Conservation (phyloP, 2,329 filamentous ascomycete genomes). For the Mycosphaerella sp. region DNA sequence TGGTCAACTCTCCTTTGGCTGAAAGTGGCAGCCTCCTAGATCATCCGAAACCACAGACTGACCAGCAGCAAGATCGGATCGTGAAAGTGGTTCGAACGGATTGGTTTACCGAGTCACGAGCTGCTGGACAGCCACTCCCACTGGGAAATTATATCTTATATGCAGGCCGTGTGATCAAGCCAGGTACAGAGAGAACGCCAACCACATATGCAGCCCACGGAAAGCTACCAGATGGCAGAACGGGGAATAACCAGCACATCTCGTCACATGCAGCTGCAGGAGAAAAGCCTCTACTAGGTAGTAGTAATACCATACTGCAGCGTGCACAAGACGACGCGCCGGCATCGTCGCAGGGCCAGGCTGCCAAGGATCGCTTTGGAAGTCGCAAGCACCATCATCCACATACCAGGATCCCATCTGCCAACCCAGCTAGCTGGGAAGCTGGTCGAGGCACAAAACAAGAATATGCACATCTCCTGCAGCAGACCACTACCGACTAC, state of each 20-base stretch:
- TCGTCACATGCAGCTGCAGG: conserved; percentile 2
- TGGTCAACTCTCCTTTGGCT: neutral
- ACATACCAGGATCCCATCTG: conserved; percentile 14
- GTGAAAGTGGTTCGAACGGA: conserved; percentile 48
- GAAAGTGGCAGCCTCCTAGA: neutral
- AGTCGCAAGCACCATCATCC: conserved; percentile 22
- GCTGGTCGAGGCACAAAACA: conserved; percentile 29
- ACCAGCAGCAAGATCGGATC: conserved; percentile 24
- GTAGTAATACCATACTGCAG: conserved; percentile 38
- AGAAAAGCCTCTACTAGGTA: conserved; percentile 2
- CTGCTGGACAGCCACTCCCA: conserved; percentile 40
- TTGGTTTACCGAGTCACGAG: conserved; percentile 49
- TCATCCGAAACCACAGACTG: neutral
- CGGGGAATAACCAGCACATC: conserved; percentile 12
- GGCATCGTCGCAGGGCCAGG: neutral
- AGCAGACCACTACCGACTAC: conserved; percentile 70
- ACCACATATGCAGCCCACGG: conserved; percentile 7
- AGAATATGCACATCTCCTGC: conserved; percentile 47
- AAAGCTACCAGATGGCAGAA: conserved; percentile 9
- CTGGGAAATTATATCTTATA: conserved; percentile 48
- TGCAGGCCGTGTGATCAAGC: conserved; percentile 41
- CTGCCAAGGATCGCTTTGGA: conserved; percentile 22
- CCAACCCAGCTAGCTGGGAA: conserved; percentile 24
- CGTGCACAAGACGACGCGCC: conserved; percentile 45
- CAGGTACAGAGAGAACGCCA: conserved; percentile 27